A percentile compares a stretch with the other conserved stretches of the same genome.
phyloP scores from a whole-genome alignment of 805 yeast genomes.

The Ogataea pignaliae region DNA sequence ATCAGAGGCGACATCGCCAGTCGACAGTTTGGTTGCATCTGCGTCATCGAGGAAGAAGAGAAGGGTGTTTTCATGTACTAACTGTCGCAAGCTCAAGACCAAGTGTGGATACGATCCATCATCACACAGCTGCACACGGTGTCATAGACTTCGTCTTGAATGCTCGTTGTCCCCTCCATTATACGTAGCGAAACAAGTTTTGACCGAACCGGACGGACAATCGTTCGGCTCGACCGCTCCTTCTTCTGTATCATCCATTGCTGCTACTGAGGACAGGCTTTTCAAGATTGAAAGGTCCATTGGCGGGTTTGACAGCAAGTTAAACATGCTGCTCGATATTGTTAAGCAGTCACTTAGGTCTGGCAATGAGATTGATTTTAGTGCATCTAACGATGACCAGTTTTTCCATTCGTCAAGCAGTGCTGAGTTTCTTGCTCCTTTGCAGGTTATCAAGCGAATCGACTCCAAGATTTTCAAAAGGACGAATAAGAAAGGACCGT shows the following conservation, averaged over 20 bases:
- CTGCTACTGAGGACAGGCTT: conserved; percentile 8
- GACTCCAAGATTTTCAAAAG: conserved; percentile 25
- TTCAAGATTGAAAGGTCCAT: conserved; percentile 12
- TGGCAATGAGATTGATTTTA: conserved; percentile 10
- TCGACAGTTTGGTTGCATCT: too few relatives aligned
- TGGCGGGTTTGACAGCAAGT: conserved; percentile 13
- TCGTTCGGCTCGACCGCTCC: too few relatives aligned
- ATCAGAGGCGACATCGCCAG: not conserved
- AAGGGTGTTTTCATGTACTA: conserved; percentile 38
- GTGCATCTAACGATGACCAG: conserved; percentile 9
- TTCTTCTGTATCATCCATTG: too few relatives aligned
- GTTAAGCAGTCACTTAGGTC: conserved; percentile 12
- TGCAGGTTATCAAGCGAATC: conserved; percentile 26
- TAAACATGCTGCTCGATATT: conserved; percentile 11
- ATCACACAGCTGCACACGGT: conserved; percentile 46
- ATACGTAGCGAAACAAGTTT: too few relatives aligned
- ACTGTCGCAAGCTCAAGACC: conserved; percentile 53
- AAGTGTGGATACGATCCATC: conserved; percentile 48
- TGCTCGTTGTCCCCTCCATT: conserved; percentile 39
- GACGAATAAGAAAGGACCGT: conserved; percentile 26
- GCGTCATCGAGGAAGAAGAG: conserved; percentile 17
- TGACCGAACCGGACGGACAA: too few relatives aligned
- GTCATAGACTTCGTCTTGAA: conserved; percentile 40
- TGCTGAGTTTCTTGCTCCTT: conserved; percentile 26
- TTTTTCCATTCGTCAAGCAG: conserved; percentile 5